These are phyloP conservation scores for Trichoderma koningii DNA, from an alignment of 2,329 filamentous ascomycete species.

Conservation along the genomic window DNA sequence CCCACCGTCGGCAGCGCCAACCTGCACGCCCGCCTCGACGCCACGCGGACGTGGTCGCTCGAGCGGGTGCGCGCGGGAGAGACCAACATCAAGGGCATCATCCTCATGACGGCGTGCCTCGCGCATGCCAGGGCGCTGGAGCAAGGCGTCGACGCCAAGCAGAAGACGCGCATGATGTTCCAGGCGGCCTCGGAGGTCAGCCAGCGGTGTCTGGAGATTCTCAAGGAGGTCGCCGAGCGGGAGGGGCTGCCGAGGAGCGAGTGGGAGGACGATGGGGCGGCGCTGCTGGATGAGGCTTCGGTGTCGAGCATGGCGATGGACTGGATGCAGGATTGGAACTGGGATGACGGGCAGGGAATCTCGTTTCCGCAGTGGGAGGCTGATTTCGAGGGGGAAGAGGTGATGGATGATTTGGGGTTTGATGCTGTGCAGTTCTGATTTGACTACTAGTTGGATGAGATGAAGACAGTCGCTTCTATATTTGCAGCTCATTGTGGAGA, in stretches of 20 bases:
- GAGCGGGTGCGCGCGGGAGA: constrained; percentile 45
- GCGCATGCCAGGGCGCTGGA: constrained; percentile 43
- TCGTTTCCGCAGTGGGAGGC: constrained; percentile 30
- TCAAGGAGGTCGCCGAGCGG: constrained; percentile 41
- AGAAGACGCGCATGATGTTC: constrained; percentile 39
- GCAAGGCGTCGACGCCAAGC: constrained; percentile 34
- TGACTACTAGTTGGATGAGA: no score
- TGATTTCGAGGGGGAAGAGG: constrained; percentile 4
- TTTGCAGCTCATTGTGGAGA: not conserved
- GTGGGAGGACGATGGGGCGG: constrained; percentile 27
- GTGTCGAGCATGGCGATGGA: constrained; percentile 31
- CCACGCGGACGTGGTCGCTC: constrained; percentile 38
- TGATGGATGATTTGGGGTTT: constrained; percentile 20
- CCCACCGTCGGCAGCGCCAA: constrained; percentile 39
- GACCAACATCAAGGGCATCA: constrained; percentile 47
- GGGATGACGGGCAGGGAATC: constrained; percentile 33
- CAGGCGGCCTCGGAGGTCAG: constrained; percentile 34
- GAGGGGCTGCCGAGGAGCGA: constrained; percentile 31
- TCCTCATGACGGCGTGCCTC: constrained; percentile 39
- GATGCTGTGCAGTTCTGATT: constrained; percentile 5
- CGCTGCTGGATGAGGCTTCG: constrained; percentile 24
- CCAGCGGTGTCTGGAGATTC: constrained; percentile 37
- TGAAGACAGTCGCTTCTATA: no score
- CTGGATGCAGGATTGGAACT: constrained; percentile 36
- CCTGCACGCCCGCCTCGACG: constrained; percentile 37